A percentile compares a stretch with the other conserved stretches of the same genome.
phyloP scores from a whole-genome alignment of 1,284 basidiomycete genomes.

The Ustilago bromivora region DNA sequence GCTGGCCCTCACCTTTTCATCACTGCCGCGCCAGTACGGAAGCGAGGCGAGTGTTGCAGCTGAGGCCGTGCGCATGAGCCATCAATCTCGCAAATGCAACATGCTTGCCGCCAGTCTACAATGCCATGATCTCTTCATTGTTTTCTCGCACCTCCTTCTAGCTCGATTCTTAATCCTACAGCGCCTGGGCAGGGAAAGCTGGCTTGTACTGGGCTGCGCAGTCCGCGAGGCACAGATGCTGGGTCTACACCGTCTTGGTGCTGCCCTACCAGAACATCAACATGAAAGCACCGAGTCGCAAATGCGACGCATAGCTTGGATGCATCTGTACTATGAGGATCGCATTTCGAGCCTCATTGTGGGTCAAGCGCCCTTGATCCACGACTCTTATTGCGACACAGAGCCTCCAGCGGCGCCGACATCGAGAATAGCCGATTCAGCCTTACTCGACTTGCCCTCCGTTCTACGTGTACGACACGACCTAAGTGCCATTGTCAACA shows the following conservation, averaged over 20 bases:
- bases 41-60: conserved; percentile 14
- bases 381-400: conserved; percentile 25
- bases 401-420: neutral
- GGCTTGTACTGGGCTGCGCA: conserved; percentile 16
- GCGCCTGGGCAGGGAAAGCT: conserved; percentile 33
- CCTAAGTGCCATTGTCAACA: conserved; percentile 16
- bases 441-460: neutral
- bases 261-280: neutral
- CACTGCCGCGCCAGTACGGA: conserved; percentile 14
- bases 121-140: conserved; percentile 22
- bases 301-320: conserved; percentile 19
- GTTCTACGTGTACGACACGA: conserved; percentile 17
- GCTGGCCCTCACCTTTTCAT: conserved; percentile 16
- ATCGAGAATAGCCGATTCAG: neutral
- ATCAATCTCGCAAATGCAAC: conserved; percentile 6
- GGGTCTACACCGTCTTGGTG: conserved; percentile 28
- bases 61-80: conserved; percentile 15
- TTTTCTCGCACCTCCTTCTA: conserved; percentile 19
- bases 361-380: conserved; percentile 25
- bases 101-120: conserved; percentile 23
- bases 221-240: conserved; percentile 21
- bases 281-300: conserved; percentile 6
- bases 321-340: conserved; percentile 26
- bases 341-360: conserved; percentile 24
- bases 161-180: conserved; percentile 25